These are phyloP conservation scores for Annulohypoxylon maeteangense DNA, from an alignment of 495 filamentous ascomycete species.

Conservation along the genomic window DNA sequence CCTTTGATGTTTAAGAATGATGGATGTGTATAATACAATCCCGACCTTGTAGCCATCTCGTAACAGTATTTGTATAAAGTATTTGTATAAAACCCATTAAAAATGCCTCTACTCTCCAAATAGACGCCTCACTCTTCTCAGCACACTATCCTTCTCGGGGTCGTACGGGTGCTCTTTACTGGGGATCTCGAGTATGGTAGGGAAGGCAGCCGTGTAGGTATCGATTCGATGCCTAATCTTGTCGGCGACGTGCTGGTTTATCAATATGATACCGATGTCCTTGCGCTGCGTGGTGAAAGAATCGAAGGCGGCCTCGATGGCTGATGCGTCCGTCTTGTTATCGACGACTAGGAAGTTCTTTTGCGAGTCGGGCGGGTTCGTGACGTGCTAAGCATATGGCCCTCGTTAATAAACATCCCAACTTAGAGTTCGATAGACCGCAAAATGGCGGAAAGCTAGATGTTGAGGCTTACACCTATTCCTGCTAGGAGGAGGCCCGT, in stretches of 20 bases:
- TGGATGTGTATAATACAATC: slow-evolving; percentile 32
- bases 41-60: not conserved
- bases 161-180: slow-evolving; percentile 99
- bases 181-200: slow-evolving; percentile 88
- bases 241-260: slow-evolving; percentile 99
- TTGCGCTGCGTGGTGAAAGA: slow-evolving; percentile 87
- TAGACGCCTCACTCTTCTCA: slow-evolving; percentile 87
- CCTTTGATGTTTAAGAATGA: slow-evolving; percentile 20
- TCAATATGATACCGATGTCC: slow-evolving; percentile 94
- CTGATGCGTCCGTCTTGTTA: slow-evolving; percentile 83
- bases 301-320: slow-evolving; percentile 93
- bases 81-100: not conserved
- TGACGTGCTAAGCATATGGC: slow-evolving; percentile 49
- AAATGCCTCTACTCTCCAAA: slow-evolving; percentile 81
- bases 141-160: slow-evolving; percentile 97
- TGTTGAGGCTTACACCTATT: slow-evolving; percentile 77
- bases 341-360: slow-evolving; percentile 99
- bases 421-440: slow-evolving; percentile 15
- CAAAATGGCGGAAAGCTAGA: not conserved
- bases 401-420: slow-evolving; percentile 22
- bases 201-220: slow-evolving; percentile 78
- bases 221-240: slow-evolving; percentile 86
- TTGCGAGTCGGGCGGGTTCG: slow-evolving; percentile 77
- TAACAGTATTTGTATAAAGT: slow-evolving; percentile 3
- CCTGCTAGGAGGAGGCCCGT: slow-evolving; percentile 94